Percentiles rank a stretch among this genome's conserved stretches.
These are phyloP conservation scores for Magnolia officinalis DNA, from an alignment of 164 flowering plant genomes.

Conservation along the genomic window DNA sequence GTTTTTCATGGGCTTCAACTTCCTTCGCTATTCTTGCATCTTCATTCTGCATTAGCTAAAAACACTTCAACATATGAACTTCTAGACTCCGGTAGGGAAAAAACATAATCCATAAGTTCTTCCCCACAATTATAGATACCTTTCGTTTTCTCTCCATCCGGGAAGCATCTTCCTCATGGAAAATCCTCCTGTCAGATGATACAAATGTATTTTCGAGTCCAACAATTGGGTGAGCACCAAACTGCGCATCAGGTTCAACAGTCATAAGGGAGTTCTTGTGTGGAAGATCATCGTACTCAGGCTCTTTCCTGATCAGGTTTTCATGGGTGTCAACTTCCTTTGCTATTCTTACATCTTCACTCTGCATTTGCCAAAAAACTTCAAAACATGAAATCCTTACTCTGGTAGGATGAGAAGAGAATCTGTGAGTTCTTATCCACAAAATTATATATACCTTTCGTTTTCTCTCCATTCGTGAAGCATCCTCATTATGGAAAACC, in stretches of 20 bases:
- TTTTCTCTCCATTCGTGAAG: slow-evolving; percentile 58
- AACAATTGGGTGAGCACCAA: slow-evolving; percentile 44
- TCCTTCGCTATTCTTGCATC: slow-evolving; percentile 82
- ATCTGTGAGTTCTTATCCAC: neutral
- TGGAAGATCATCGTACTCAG: slow-evolving; percentile 44
- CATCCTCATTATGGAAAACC: slow-evolving; percentile 46
- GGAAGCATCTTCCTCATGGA: slow-evolving; percentile 47
- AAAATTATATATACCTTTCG: slow-evolving; percentile 55
- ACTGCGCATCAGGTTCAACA: slow-evolving; percentile 38
- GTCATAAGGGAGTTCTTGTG: slow-evolving; percentile 36
- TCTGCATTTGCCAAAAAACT: slow-evolving; percentile 31
- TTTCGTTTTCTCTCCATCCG: slow-evolving; percentile 76
- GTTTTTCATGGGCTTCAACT: slow-evolving; percentile 86
- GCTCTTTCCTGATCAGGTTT: slow-evolving; percentile 79
- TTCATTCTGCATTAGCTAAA: slow-evolving; percentile 49
- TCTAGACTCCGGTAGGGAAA: neutral
- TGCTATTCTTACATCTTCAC: slow-evolving; percentile 76
- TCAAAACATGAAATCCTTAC: slow-evolving; percentile 2
- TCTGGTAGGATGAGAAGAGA: neutral
- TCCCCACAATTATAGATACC: slow-evolving; percentile 39
- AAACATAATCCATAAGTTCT: neutral
- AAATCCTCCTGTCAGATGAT: slow-evolving; percentile 48
- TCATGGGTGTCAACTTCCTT: slow-evolving; percentile 88
- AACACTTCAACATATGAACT: slow-evolving; percentile 1
- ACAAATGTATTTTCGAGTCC: slow-evolving; percentile 46